Percentiles rank a stretch among this genome's conserved stretches.
These are phyloP conservation scores for Carex cristatella DNA, from an alignment of 176 grass and related monocot genomes.

Conservation along the genomic window DNA sequence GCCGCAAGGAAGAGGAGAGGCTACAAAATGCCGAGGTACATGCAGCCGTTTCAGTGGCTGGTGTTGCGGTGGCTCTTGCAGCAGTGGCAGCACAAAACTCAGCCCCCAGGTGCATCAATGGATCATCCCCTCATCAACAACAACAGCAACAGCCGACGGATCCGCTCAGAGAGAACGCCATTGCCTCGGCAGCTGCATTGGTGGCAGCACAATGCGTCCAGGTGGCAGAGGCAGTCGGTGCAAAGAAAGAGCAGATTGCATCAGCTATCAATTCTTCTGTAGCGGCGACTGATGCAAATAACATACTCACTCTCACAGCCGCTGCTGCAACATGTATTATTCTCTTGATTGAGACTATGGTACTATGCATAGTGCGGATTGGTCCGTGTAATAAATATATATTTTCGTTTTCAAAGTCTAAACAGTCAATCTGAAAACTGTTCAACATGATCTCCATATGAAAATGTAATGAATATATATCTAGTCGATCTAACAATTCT, in stretches of 20 bases:
- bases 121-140: neutral
- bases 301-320: conserved; percentile 90
- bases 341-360: neutral
- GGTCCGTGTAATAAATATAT: too few relatives aligned
- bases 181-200: conserved; percentile 74
- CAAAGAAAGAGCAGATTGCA: conserved; percentile 60
- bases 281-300: conserved; percentile 63
- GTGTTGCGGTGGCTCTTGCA: conserved; percentile 79
- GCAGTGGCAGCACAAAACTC: conserved; percentile 69
- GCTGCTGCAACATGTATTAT: conserved; percentile 78
- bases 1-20: conserved; percentile 78
- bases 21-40: conserved; percentile 81
- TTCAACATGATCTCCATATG: too few relatives aligned
- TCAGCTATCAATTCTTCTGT: conserved; percentile 55
- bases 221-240: conserved; percentile 80
- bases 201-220: conserved; percentile 84
- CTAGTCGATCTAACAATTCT: too few relatives aligned
- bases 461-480: too few relatives aligned
- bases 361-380: too few relatives aligned
- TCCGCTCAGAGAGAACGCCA: conserved; percentile 44
- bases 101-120: neutral
- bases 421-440: too few relatives aligned
- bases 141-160: conserved; percentile 12
- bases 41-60: conserved; percentile 75
- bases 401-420: too few relatives aligned